Evolutionary conservation across 805 yeast species (phyloP).

Genomic region (Myxozyma mucilagina): DNA sequence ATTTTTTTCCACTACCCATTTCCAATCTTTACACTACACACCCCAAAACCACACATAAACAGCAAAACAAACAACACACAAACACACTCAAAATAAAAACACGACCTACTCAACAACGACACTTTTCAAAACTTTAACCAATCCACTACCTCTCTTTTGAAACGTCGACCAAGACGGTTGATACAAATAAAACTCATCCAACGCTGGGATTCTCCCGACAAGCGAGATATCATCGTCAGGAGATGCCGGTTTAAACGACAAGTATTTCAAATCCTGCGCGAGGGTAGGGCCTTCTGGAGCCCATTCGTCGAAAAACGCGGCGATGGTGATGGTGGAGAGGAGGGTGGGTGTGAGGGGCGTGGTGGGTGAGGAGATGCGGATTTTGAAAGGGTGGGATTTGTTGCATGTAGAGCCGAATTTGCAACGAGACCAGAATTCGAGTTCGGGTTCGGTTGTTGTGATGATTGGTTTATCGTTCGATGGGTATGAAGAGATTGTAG

Average conservation of each 20-base stretch:
- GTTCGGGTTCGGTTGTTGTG: not conserved
- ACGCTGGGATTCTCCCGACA: constrained; percentile 62
- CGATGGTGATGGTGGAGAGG: constrained; percentile 39
- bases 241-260: not conserved
- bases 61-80: no score
- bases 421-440: constrained; percentile 25
- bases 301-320: constrained; percentile 81
- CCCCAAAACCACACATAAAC: no score
- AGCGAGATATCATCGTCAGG: not conserved
- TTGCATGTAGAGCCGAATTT: constrained; percentile 6
- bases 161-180: constrained; percentile 66
- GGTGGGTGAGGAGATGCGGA: constrained; percentile 2
- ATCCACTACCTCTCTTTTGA: constrained; percentile 63
- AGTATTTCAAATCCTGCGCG: not conserved
- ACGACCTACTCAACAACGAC: constrained; percentile 41
- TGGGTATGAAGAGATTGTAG: not conserved
- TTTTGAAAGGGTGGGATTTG: constrained; percentile 6
- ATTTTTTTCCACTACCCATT: no score
- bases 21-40: no score
- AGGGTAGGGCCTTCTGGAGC: constrained; percentile 33
- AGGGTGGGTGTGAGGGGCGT: not conserved
- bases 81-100: no score
- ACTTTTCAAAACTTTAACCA: constrained; percentile 58
- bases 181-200: constrained; percentile 65
- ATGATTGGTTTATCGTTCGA: not conserved